These are phyloP conservation scores for Fraxinus pennsylvanica DNA, from an alignment of 257 asterid species.

Conservation along the genomic window DNA sequence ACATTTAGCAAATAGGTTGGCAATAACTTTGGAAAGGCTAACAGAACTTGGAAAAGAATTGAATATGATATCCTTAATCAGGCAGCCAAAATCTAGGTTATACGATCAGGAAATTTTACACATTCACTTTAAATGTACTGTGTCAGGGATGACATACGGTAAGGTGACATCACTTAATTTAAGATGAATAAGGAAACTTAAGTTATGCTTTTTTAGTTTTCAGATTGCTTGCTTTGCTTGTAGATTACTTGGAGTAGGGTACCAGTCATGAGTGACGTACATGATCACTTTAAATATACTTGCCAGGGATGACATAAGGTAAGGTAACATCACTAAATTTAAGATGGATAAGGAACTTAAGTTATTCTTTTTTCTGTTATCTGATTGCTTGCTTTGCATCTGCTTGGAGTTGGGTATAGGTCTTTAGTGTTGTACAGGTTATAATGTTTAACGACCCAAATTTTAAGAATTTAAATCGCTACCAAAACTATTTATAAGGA, in stretches of 20 bases:
- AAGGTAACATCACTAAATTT: background rate
- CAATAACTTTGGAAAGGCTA: background rate
- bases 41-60: background rate
- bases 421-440: background rate
- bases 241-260: background rate
- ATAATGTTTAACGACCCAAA: background rate
- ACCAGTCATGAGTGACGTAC: background rate
- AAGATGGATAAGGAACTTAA: background rate
- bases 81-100: background rate
- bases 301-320: background rate
- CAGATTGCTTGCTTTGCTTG: background rate
- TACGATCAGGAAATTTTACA: background rate
- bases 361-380: background rate
- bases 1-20: background rate
- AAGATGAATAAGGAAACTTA: background rate
- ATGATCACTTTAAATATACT: background rate
- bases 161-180: background rate
- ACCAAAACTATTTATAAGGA: too few species aligned
- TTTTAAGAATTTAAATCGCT: too few species aligned
- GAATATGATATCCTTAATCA: background rate
- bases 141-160: background rate
- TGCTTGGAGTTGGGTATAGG: background rate
- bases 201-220: background rate
- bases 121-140: background rate
- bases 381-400: background rate